Base-by-base conservation (phyloP, 805 yeast genomes). In the Tetrapisispora iriomotensis region DNA sequence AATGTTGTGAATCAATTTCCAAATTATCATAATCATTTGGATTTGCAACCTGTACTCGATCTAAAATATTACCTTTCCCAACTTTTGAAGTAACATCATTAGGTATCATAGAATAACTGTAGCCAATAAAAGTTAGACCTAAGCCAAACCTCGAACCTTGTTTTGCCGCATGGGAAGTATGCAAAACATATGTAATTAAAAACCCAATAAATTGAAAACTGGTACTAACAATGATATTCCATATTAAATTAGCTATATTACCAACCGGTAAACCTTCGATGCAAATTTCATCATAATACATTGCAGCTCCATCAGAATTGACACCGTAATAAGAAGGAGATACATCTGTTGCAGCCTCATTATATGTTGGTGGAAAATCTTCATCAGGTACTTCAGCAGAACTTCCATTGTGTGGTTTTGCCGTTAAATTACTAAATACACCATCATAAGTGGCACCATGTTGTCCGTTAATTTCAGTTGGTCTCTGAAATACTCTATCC, bases 251-350 rank as follows among this genome's bases (percentile, higher is more conserved):
- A 27, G 94, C 77, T n/a, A 83, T 58, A 53, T 82, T 82, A 2
- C 98, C 98, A 23, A 90, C 97, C 0, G 98, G 97, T 48, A 92
- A 67, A 0, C 96, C 97, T 49, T 90, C 95, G 24, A 92, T 86
- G 61, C 85, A 85, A 15, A 92, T 79, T 59, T 90, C 97, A 55
- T 92, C 96, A 41, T 76, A 80, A 50, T 75, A 80, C 48, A 61
- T 43, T 20, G 54, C 24, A 12, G 30, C 17, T 9, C 30, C 32
- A 27, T 28, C 32, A 15, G 30, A 27, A 22, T 34, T 27, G 6
- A 15, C 31, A 27, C 29, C 60, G 26, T 67, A 70, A 61, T 92
- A 92, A 29, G 95, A 95, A 0, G 98, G 98, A 0, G 94, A 77
- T 13, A 92, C 75, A 57, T 92, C 98, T 3, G 86, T 82, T 0